Conservation (phyloP, 306 rosid genomes). For the Vicia faba region DNA sequence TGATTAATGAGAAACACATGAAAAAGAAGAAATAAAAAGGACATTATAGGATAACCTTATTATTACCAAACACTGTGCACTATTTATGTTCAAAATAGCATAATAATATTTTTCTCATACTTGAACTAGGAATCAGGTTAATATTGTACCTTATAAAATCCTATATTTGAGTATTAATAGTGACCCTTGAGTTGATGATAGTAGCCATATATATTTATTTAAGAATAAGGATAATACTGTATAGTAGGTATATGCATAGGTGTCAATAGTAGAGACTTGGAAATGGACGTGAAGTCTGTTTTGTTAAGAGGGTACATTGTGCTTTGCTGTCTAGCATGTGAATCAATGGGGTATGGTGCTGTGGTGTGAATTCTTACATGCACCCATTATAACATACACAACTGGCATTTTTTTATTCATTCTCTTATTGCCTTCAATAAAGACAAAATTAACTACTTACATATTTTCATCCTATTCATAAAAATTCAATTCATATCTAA, state of each 20-base stretch:
- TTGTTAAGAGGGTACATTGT: constrained; percentile 59
- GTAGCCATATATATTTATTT: constrained; percentile 14
- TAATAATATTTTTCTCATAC: constrained; percentile 8
- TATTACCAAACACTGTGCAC: neutral
- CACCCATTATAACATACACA: constrained; percentile 49
- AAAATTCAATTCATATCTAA: too few relatives aligned
- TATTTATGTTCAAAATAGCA: constrained; percentile 27
- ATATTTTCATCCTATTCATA: too few relatives aligned
- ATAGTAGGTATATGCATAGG: constrained; percentile 37
- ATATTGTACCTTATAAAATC: neutral
- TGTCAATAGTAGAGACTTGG: constrained; percentile 54
- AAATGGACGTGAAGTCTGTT: constrained; percentile 65
- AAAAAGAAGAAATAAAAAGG: neutral
- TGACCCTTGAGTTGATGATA: neutral
- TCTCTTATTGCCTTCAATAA: neutral
- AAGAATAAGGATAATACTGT: constrained; percentile 15
- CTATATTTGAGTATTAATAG: constrained; percentile 22
- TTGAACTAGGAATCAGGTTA: constrained; percentile 14
- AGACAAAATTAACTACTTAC: neutral
- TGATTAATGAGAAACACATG: constrained; percentile 24
- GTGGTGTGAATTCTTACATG: constrained; percentile 42
- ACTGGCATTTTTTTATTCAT: constrained; percentile 38
- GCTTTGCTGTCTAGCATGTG: constrained; percentile 95
- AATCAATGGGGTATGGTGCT: constrained; percentile 27
- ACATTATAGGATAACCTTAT: neutral